Evolutionary conservation across 768 basidiomycete species (phyloP).

Genomic region (Pisolithus orientalis): DNA sequence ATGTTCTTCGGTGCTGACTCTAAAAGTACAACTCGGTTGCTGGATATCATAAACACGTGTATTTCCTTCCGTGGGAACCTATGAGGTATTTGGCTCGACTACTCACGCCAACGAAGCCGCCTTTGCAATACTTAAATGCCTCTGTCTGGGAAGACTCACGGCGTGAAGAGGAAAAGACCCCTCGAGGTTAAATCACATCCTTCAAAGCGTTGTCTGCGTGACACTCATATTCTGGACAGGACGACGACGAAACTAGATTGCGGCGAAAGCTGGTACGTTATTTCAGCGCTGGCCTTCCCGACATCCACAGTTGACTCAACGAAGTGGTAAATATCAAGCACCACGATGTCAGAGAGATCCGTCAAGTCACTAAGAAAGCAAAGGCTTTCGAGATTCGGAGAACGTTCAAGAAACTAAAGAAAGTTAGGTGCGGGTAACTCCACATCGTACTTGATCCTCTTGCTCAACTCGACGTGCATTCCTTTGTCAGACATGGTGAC

Average conservation of each 20-base stretch:
- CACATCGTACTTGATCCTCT: background rate
- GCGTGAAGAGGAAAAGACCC: slow-evolving; percentile 40
- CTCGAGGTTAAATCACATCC: slow-evolving; percentile 25
- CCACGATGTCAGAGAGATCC: slow-evolving; percentile 65
- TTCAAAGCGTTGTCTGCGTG: background rate
- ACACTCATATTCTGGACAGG: slow-evolving; percentile 16
- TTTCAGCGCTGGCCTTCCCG: slow-evolving; percentile 4
- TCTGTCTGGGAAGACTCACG: slow-evolving; percentile 6
- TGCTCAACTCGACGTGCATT: background rate
- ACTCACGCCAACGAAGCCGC: too few species aligned
- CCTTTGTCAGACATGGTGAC: slow-evolving; percentile 28
- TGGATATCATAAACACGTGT: too few species aligned
- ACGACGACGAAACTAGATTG: slow-evolving; percentile 39
- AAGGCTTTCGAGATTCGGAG: slow-evolving; percentile 77
- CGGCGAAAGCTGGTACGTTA: slow-evolving; percentile 51
- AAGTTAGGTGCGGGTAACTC: slow-evolving; percentile 43
- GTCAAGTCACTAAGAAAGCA: slow-evolving; percentile 74
- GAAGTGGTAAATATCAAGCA: slow-evolving; percentile 42
- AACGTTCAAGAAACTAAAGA: slow-evolving; percentile 76
- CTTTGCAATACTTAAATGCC: background rate
- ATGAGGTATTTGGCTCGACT: background rate
- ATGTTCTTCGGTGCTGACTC: slow-evolving; percentile 10
- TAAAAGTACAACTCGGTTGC: too few species aligned
- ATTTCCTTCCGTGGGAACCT: too few species aligned
- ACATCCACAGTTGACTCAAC: slow-evolving; percentile 5